phyloP scores from a whole-genome alignment of 2,329 filamentous ascomycete genomes.

The Stenocarpella maydis region DNA sequence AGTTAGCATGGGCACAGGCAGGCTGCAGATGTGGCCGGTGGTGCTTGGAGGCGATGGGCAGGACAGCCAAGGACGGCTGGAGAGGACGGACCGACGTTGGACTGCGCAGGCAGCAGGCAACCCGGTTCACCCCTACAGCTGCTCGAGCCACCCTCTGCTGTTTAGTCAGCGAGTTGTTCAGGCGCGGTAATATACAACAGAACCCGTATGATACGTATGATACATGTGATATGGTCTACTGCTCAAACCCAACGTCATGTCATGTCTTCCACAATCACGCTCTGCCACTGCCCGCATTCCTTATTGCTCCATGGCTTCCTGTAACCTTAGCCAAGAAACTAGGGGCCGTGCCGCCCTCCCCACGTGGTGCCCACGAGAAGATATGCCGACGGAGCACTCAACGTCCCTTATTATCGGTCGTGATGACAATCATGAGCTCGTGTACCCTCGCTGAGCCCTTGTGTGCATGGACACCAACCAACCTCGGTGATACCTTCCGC shows the following conservation, averaged over 20 bases:
- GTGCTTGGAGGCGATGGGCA: neutral
- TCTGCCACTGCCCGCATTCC: neutral
- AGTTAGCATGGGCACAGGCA: neutral
- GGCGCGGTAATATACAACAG: neutral
- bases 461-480: neutral
- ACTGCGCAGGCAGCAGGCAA: conserved; percentile 16
- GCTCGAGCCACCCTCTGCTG: neutral
- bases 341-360: neutral
- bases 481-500: neutral
- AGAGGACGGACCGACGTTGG: neutral
- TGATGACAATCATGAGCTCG: neutral
- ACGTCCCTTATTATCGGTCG: neutral
- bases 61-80: neutral
- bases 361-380: neutral
- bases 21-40: conserved; percentile 2
- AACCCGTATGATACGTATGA: neutral
- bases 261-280: neutral
- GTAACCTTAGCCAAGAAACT: neutral
- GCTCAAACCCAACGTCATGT: neutral
- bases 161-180: neutral
- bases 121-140: neutral
- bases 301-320: neutral
- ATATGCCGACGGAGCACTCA: neutral
- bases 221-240: too few species aligned
- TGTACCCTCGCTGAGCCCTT: neutral